Base-by-base conservation (phyloP, 2,329 filamentous ascomycete species). In the Aaosphaeria arxii region DNA sequence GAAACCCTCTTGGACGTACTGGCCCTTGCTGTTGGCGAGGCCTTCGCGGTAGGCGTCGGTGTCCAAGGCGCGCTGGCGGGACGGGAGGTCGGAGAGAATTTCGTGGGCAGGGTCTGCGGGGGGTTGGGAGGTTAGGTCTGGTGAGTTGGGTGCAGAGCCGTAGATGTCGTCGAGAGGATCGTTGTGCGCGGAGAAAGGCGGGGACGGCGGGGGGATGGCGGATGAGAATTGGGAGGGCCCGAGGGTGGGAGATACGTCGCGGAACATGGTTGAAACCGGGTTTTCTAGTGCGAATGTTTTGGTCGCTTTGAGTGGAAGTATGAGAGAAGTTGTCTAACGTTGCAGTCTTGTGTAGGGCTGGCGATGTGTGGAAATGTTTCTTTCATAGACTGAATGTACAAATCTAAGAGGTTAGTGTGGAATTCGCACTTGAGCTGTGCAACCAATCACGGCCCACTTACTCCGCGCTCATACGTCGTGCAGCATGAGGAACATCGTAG, bases 31-130 rank as follows among this genome's bases (percentile, higher is more conserved):
- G 3, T 75, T 76, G 0, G 86, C 80, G 45, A 97, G 81, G 40
- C 92, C 94, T 61, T 96, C 91, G 50, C 92, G 86, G 72, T 97
- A 97, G 17, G 94, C 94, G 36, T 88, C 85, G 6, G 88, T 96
- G 45, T 84, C 81, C 67, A 96, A 90, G 47, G 88, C 85, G 39
- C 83, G 80, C 59, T 87, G 84, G 11, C 96, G 79, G 28, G 87
- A 84, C 17, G 81, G 83, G 44, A 94, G 80, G 59, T 95, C 91
- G n/a, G 81, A 84, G 38, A 78, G 77, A 47, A 81, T 63, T 76
- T 81, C 31, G 43, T 4, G 7, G n/a, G 9, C 28, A 5, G 11
- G 38, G 11, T 11, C 11, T 11, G 35, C 5, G 11, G 40, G 33
- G 42, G 40, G 7, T n/a, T 31, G 46, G 33, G 52, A 45, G 28